Evolutionary conservation across 768 basidiomycete species (phyloP), one percentile per base, ranked within the genome.

Genomic region (Suillus plorans): DNA sequence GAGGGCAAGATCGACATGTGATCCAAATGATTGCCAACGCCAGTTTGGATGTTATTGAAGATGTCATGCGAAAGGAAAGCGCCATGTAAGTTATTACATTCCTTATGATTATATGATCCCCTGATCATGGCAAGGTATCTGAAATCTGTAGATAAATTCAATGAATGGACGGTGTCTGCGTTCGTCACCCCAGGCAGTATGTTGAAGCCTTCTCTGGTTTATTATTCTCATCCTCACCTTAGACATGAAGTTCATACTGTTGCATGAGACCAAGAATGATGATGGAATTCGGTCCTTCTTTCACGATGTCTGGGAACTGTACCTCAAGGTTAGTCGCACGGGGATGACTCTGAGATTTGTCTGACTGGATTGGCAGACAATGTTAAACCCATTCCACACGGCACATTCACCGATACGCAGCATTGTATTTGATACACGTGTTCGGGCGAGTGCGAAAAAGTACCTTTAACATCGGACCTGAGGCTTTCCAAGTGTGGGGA

Each of bases 11-110:
- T 73, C 83, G 92, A 61, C 95, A 97, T 84, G 94, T 99, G 65
- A 92, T 96, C 71, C 97, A 99, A 81, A 97, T 99, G 93, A 95
- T 99, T 72, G 97, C 96, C 25, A 97, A 99, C 76, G 95, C 94
- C 60, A 95, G 93, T 71, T 79, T 99, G 76, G 97, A 99, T 78
- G 88, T 89, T 71, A 87, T 99, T 65, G 97, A 99, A 72, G 97
- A 99, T 72, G 85, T 91, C 55, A 93, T 93, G 87, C 84, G 89
- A 68, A 89, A 87, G 70, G 92, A 94, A 73, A 87, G 83, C 68
- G 79, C 84, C 66, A 94, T 94, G 93, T 92, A 77, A 69, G 89
- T 81, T 45, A 22, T 25, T 16, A 0, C 10, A 44, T 28, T 42
- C 18, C 18, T 52, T 60, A 64, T 62, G 64, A 49, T 67, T 74